Percentiles rank a stretch among this genome's conserved stretches.
These are phyloP conservation scores for Mycena kentingensis DNA, from an alignment of 768 basidiomycete genomes.

Conservation along the genomic window DNA sequence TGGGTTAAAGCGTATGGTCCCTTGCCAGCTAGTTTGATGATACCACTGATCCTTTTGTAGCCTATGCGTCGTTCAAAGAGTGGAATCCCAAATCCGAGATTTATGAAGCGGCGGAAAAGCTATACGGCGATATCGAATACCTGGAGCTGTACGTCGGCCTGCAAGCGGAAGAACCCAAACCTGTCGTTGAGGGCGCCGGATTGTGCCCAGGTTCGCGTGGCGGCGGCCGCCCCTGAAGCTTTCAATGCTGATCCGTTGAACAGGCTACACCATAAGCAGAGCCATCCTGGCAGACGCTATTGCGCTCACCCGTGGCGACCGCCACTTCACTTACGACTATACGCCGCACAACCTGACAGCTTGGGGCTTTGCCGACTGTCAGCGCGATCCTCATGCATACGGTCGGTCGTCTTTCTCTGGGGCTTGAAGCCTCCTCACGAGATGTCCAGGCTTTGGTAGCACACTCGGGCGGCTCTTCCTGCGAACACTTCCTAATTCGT, in stretches of 20 bases:
- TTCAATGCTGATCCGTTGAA: background rate
- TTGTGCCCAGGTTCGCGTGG: conserved; percentile 69
- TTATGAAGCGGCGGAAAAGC: conserved; percentile 69
- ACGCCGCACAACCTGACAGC: conserved; percentile 80
- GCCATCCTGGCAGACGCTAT: conserved; percentile 87
- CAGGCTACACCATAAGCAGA: conserved; percentile 80
- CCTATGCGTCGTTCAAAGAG: conserved; percentile 69
- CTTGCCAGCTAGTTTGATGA: background rate
- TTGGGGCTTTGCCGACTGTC: conserved; percentile 85
- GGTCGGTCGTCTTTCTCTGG: conserved; percentile 44
- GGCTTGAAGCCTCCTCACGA: background rate
- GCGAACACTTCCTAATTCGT: conserved; percentile 72
- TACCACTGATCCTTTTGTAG: conserved; percentile 34
- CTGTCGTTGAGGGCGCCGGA: conserved; percentile 75
- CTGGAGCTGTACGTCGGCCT: conserved; percentile 83
- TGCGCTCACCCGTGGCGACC: conserved; percentile 79
- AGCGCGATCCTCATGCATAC: conserved; percentile 67
- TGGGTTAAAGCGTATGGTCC: conserved; percentile 66
- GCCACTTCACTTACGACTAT: conserved; percentile 80
- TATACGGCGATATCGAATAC: conserved; percentile 75
- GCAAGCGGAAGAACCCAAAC: conserved; percentile 67
- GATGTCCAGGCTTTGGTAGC: conserved; percentile 61
- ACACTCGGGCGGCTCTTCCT: conserved; percentile 74
- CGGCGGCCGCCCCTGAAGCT: background rate
- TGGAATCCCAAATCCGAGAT: conserved; percentile 80